Evolutionary conservation across 2,329 filamentous ascomycete genomes (phyloP), one percentile per base, ranked within the genome.

Genomic region (Exserohilum rostratum): DNA sequence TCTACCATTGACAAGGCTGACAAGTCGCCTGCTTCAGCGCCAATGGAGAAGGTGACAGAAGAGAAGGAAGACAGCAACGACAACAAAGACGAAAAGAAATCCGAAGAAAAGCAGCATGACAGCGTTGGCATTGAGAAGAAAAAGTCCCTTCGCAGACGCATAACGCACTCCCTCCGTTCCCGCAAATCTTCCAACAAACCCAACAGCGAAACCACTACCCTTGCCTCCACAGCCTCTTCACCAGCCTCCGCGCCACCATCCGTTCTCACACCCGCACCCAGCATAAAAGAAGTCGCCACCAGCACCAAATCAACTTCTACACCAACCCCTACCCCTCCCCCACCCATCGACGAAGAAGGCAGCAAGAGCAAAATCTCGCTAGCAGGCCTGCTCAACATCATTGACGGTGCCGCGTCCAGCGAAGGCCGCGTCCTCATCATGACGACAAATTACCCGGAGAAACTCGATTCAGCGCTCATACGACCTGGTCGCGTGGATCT

Each of bases 361-460:
- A 48, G 6, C n/a, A 49, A 50, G 13, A 50, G 72, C 12, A 75
- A 82, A n/a, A 90, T 95, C 39, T 90, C 89, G 0, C 81, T 95
- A 2, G 90, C 89, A 0, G 90, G 90, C 0, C 81, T 96, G 1
- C 82, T 96, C 46, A 96, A 96, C 73, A 88, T 89, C 53, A 91
- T 96, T 35, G 90, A 96, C 66, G 90, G 91, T 50, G 90, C 92
- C 1, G 89, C 88, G 1, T 89, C 87, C 3, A 89, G 90, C 64
- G 90, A 93, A 76, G 90, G 54, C 5, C 46, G 54, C 5, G 56
- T 72, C 7, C 46, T 72, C 2, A 59, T 71, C 33, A 71, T 71
- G 67, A 71, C 69, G 1, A 65, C 64, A 0, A 71, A 71, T 48
- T 57, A 45, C 10, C 58, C 61, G 2, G 60, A 70, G n/a, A 51